Evolutionary conservation across 805 yeast species (phyloP), one percentile per base, ranked within the genome.

Genomic region (Ogataea pilisensis): DNA sequence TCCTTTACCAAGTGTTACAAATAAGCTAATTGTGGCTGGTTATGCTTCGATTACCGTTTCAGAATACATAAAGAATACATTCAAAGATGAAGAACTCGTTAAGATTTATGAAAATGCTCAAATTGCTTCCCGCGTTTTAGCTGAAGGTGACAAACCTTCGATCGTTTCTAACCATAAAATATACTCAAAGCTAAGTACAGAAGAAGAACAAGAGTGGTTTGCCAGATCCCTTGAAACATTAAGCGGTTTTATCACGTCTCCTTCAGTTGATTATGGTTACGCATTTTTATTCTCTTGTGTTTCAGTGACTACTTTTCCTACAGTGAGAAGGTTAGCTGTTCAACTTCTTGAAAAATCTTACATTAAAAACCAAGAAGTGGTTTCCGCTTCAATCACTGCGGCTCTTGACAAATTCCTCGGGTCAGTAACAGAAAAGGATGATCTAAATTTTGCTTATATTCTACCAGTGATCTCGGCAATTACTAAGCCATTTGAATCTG

Each of bases 1-100:
- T 27, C 86, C 89, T 17, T 62, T 75, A 30, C 71, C 79, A 14
- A 66, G 78, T 21, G 66, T 76, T 12, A 62, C 77, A 32, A 73
- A 68, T 57, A 72, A 76, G 57, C 65, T 75, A 8, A 70, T 81
- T 14, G 60, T 72, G 2, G 72, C 76, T 37, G 78, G 81, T 3
- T 80, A 76, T 54, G 80, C 80, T 2, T 60, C 73, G 2, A 48
- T 68, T 44, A 45, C 46, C 8, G 39, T 46, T 9, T 37, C 54
- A 17, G 44, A 44, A 12, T 36, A 49, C 3, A 26, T 69, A 7
- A 49, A 50, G 13, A 46, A 43, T 9, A 26, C 41, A 12, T 37
- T 31, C 4, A 25, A 42, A 1, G 37, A 44, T 34, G 44, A 39
- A 9, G 35, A 31, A 2, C 27, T 55, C 14, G 31, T 29, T 12